A percentile compares a stretch with the other conserved stretches of the same genome.
phyloP scores from a whole-genome alignment of 139 green algal species.

The Coelastrella sp. region DNA sequence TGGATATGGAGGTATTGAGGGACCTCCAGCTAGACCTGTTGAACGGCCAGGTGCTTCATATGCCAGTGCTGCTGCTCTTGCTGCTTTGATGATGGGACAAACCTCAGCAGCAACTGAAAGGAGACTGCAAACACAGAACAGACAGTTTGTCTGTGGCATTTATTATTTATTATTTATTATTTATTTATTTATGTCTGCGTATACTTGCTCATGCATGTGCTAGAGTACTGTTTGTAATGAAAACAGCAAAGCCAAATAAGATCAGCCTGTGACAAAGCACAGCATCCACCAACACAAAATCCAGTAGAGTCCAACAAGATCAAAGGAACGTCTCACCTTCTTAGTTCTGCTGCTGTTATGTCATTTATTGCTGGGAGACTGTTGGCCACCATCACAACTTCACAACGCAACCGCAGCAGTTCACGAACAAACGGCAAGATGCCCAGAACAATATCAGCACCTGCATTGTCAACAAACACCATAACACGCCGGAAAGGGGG shows the following conservation, averaged over 20 bases:
- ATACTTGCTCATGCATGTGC: too few species aligned
- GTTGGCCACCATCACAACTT: conserved; percentile 97
- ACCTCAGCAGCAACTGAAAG: conserved; percentile 62
- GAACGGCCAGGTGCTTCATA: conserved; percentile 9
- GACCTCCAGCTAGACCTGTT: conserved; percentile 23
- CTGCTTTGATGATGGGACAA: conserved; percentile 72
- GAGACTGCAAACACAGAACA: conserved; percentile 43
- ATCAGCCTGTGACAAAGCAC: too few species aligned
- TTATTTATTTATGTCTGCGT: too few species aligned
- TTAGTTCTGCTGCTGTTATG: conserved; percentile 94
- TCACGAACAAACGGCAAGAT: conserved; percentile 96
- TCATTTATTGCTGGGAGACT: conserved; percentile 97
- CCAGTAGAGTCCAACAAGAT: too few species aligned
- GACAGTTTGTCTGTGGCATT: too few species aligned
- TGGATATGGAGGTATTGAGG: conserved; percentile 60
- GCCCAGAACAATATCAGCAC: conserved; percentile 96
- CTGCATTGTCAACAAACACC: conserved; percentile 98
- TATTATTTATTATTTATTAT: too few species aligned
- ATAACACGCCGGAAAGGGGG: conserved; percentile 81
- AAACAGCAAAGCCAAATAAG: too few species aligned
- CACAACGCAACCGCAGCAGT: conserved; percentile 86
- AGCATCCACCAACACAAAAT: too few species aligned
- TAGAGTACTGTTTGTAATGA: too few species aligned
- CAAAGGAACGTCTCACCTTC: too few species aligned
- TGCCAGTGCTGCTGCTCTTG: conserved; percentile 63